Evolutionary conservation across 2,329 filamentous ascomycete genomes (phyloP).

Genomic region (Pestalotiopsis sp.): DNA sequence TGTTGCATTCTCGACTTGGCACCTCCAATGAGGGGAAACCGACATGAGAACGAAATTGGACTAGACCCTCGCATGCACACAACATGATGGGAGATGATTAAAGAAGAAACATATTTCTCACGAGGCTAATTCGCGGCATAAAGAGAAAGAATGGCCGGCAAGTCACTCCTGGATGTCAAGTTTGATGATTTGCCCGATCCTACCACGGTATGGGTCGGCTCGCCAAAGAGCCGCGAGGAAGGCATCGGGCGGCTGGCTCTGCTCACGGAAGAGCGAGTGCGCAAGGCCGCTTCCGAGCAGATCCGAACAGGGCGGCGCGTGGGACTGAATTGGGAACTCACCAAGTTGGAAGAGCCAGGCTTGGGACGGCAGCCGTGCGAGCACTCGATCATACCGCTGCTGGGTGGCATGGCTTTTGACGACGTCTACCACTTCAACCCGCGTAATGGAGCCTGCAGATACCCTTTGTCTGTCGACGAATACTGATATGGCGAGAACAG

Average conservation of each 20-base stretch:
- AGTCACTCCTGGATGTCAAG: background rate
- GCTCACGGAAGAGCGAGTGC: slow-evolving; percentile 52
- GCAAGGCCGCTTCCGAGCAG: slow-evolving; percentile 45
- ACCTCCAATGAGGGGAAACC: background rate
- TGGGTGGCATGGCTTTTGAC: slow-evolving; percentile 48
- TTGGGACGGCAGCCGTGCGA: slow-evolving; percentile 50
- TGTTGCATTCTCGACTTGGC: background rate
- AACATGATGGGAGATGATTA: background rate
- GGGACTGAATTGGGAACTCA: slow-evolving; percentile 55
- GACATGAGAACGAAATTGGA: background rate
- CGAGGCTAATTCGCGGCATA: background rate
- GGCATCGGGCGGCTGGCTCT: slow-evolving; percentile 51
- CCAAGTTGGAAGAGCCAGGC: slow-evolving; percentile 55
- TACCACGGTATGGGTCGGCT: slow-evolving; percentile 46
- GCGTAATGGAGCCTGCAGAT: slow-evolving; percentile 28
- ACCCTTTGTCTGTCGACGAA: background rate
- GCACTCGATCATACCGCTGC: slow-evolving; percentile 49
- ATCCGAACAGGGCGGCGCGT: slow-evolving; percentile 53
- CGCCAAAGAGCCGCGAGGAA: slow-evolving; percentile 47
- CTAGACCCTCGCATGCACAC: background rate
- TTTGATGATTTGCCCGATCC: slow-evolving; percentile 45
- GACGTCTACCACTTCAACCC: slow-evolving; percentile 52
- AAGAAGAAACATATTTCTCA: background rate
- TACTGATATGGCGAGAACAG: slow-evolving; percentile 5
- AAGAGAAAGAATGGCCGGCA: background rate